phyloP scores from a whole-genome alignment of 2,329 filamentous ascomycete genomes.

The Aschersonia sp. region DNA sequence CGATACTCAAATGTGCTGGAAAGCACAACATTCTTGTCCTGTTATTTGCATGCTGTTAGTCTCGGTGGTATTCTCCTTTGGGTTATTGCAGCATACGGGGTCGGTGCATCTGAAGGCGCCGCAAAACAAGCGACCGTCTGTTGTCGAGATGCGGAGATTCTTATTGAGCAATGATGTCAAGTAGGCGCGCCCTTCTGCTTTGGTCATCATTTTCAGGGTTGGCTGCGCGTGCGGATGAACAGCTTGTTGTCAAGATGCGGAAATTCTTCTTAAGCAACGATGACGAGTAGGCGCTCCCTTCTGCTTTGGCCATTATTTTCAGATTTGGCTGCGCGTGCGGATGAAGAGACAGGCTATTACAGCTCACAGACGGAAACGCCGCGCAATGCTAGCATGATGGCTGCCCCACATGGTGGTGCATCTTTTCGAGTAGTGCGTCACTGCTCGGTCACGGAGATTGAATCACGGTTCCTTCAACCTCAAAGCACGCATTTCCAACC shows the following conservation, averaged over 20 bases:
- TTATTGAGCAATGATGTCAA: constrained; percentile 59
- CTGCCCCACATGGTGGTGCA: background rate
- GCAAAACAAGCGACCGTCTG: constrained; percentile 76
- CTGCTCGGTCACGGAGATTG: background rate
- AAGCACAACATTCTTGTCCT: constrained; percentile 85
- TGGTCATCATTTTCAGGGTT: constrained; percentile 22
- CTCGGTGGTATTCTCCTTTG: too few species aligned
- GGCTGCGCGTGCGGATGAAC: too few species aligned
- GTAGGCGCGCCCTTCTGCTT: constrained; percentile 38
- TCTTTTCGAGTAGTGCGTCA: background rate
- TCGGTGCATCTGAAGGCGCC: constrained; percentile 93
- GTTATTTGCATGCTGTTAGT: background rate
- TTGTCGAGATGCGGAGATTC: constrained; percentile 64
- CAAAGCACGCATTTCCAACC: too few species aligned
- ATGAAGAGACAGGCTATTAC: too few species aligned
- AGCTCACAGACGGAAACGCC: too few species aligned
- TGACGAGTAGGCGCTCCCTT: background rate
- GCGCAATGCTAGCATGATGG: background rate
- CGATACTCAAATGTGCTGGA: constrained; percentile 82
- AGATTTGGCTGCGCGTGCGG: background rate
- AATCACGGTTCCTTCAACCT: too few species aligned
- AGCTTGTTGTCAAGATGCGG: too few species aligned
- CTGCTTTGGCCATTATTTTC: background rate
- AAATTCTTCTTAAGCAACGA: too few species aligned
- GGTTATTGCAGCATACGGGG: constrained; percentile 41